Evolutionary conservation across 2,329 filamentous ascomycete genomes (phyloP).

Genomic region (Hymenoscyphus scutula): DNA sequence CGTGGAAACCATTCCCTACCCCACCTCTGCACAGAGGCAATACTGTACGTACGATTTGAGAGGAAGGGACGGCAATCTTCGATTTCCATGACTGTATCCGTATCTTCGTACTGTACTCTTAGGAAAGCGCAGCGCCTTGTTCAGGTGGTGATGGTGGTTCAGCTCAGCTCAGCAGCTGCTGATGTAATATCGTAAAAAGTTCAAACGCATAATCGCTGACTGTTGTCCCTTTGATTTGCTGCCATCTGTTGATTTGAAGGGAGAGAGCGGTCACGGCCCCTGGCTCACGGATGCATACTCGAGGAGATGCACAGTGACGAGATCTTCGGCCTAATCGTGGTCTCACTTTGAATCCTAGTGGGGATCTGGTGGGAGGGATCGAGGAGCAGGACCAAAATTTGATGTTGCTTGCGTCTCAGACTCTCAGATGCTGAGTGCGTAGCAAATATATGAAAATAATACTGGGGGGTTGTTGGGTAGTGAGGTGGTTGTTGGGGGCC

Average conservation of each 20-base stretch:
- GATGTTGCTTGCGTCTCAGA: conserved; percentile 5
- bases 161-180: conserved; percentile 10
- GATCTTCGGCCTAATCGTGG: conserved; percentile 23
- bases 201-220: conserved; percentile 6
- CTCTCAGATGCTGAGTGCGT: background rate
- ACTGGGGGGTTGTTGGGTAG: no score
- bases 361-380: conserved; percentile 11
- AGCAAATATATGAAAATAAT: background rate
- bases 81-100: background rate
- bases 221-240: conserved; percentile 6
- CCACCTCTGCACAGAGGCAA: background rate
- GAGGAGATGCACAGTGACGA: conserved; percentile 12
- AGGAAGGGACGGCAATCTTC: background rate
- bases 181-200: conserved; percentile 4
- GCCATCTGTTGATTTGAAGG: background rate
- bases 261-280: background rate
- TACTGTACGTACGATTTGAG: background rate
- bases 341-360: conserved; percentile 20
- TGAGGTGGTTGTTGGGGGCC: no score
- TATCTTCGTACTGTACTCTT: no score
- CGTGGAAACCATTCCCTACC: background rate
- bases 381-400: background rate
- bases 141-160: background rate
- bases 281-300: background rate
- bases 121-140: background rate